Evolutionary conservation across 1,139 yeast species (phyloP), one percentile per base, ranked within the genome.

Genomic region (Nakaseomyces bracarensis): DNA sequence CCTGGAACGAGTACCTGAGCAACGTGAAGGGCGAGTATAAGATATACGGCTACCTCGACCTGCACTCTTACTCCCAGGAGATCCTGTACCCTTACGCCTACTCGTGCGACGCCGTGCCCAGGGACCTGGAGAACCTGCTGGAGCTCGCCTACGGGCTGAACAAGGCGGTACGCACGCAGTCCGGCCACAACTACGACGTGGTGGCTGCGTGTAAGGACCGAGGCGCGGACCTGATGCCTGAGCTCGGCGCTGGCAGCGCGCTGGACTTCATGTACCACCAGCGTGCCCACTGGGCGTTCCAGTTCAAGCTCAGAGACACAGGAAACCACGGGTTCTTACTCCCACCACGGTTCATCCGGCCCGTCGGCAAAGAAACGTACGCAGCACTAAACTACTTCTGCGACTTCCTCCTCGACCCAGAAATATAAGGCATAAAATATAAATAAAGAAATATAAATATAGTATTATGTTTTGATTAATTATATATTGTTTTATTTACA

Each of bases 51-150:
- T 86, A 77, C 58, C 66, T 86, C 41, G 95, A 86, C 59, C 70
- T 84, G 52, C 95, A 84, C 57, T 82, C 94, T 1, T 86, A 86
- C 58, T 74, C 95, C 1, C 93, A 86, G 60, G 89, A 83, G 53
- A 73, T 86, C 23, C 67, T 85, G 27, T 84, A 80, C 57, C 95
- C 95, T 1, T 84, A 82, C 57, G 91, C 94, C 0, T 83, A 73
- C 57, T 77, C 89, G 3, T 84, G 95, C 61, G 72, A 71, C 29
- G 77, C 77, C 38, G 66, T 69, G 42, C 95, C 94, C 38, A 68
- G 91, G 39, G 95, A 85, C 57, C 76, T 78, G 51, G 95, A 85
- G 55, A 84, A 84, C 54, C 68, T 85, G 58, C 65, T 83, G 36
- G 95, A 85, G 59, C 67, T 84, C 48, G 91, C 89, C 0, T 85